Percentiles rank a stretch among this genome's conserved stretches.
phyloP scores from a whole-genome alignment of 768 basidiomycete genomes.

The Calvatia gigantea region DNA sequence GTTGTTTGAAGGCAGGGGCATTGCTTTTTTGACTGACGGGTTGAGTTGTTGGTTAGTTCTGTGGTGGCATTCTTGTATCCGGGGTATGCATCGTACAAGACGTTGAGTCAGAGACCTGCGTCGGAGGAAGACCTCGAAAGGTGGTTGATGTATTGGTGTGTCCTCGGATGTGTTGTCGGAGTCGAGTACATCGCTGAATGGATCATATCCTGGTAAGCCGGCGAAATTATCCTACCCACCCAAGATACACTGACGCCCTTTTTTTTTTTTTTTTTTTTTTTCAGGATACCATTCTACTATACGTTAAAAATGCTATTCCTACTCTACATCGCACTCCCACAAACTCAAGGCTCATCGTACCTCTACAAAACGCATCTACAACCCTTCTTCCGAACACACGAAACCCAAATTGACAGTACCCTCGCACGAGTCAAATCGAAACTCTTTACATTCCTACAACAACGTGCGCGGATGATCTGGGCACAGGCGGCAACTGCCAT shows the following conservation, averaged over 20 bases:
- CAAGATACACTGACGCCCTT: not conserved
- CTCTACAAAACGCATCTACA: constrained; percentile 77
- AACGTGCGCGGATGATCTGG: constrained; percentile 63
- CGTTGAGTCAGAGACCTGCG: constrained; percentile 81
- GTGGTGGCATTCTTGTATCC: constrained; percentile 80
- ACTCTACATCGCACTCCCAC: constrained; percentile 87
- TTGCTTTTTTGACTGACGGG: not conserved
- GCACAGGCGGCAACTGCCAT: constrained; percentile 51
- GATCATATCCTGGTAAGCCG: constrained; percentile 79
- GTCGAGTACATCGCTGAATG: constrained; percentile 86
- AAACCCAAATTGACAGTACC: constrained; percentile 79
- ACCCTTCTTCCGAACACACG: constrained; percentile 81
- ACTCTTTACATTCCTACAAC: constrained; percentile 62
- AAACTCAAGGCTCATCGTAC: constrained; percentile 84
- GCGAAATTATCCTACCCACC: no score
- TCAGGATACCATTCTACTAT: constrained; percentile 89
- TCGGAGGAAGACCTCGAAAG: constrained; percentile 83
- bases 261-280: not conserved
- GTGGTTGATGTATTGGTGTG: constrained; percentile 99
- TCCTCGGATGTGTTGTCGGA: constrained; percentile 76
- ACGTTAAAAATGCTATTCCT: constrained; percentile 79
- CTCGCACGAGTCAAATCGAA: constrained; percentile 62
- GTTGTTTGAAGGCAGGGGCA: constrained; percentile 8
- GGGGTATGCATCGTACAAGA: constrained; percentile 95
- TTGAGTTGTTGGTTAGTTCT: not conserved